These are phyloP conservation scores for Aureobasidium lini DNA, from an alignment of 2,329 filamentous ascomycete species.

Conservation along the genomic window DNA sequence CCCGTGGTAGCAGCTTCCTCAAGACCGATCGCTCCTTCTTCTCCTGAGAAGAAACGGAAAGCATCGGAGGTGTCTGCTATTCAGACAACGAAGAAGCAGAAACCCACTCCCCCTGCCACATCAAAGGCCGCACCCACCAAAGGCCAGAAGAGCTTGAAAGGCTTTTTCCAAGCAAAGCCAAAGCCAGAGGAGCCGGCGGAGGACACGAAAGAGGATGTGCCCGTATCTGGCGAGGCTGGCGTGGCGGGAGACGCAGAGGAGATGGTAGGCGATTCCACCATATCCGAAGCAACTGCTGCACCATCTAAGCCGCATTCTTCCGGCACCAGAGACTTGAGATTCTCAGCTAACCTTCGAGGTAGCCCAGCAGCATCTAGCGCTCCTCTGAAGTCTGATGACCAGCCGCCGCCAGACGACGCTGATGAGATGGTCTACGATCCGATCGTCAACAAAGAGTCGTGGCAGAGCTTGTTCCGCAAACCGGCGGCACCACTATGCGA, in stretches of 20 bases:
- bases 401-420: conserved; percentile 19
- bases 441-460: conserved; percentile 68
- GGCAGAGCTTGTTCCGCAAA: conserved; percentile 76
- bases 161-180: conserved; percentile 66
- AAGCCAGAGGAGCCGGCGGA: background rate
- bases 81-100: conserved; percentile 44
- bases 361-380: background rate
- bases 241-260: background rate
- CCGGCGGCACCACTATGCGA: conserved; percentile 72
- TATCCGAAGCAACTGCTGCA: background rate
- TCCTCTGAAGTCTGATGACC: background rate
- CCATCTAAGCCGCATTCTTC: background rate
- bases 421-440: conserved; percentile 54
- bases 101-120: conserved; percentile 26
- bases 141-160: conserved; percentile 59
- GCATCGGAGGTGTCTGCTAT: conserved; percentile 22
- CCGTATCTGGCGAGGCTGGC: background rate
- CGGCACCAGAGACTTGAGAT: background rate
- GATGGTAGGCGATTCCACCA: background rate
- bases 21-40: background rate
- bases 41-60: conserved; percentile 28
- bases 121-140: conserved; percentile 22
- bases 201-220: background rate
- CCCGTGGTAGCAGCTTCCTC: background rate
- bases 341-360: background rate